Base-by-base conservation (phyloP, 2,329 filamentous ascomycete species). In the Eutypa lata region DNA sequence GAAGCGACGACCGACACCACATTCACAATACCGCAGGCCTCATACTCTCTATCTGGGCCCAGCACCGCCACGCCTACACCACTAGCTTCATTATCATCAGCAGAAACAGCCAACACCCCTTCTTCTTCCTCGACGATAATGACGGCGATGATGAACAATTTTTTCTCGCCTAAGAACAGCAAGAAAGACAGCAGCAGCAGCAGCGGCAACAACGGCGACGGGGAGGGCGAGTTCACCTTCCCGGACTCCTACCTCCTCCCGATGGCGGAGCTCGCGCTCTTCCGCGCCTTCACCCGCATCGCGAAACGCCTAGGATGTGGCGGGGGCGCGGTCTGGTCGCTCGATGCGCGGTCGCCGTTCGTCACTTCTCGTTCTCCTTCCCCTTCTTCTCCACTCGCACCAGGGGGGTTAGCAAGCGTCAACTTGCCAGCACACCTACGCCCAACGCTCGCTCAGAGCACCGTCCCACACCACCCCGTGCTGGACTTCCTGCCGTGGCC, bases 401-500 rank as follows among this genome's bases (percentile, higher is more conserved):
- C n/a, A n/a, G n/a, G n/a, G n/a, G n/a, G n/a, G n/a, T n/a, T n/a
- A n/a, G n/a, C n/a, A n/a, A 40, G 54, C 66, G 8, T 59, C 26
- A 70, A 13, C 68, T 66, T 83, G 7, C 79, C 78, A 2, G 45
- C 52, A 14, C 71, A 76, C 37, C 77, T 80, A 68, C 76, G 71
- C 31, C 82, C 82, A 13, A 83, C 79, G 0, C 50, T 67, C 10
- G 70, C 74, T 0, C 82, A 84, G 60, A 60, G 73, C 8, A 57
- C 71, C 2, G 67, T 81, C 14, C 76, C 79, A 1, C 82, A 85
- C 56, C 82, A 84, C 57, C 81, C 82, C 1, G 53, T 83, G 13
- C 64, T 85, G 11, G 82, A 86, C 61, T 66, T 84, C 26, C 65
- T 85, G 1, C 82, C 81, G 1, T 85, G 81, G 82, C 80, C 82